Percentiles rank a stretch among this genome's conserved stretches.
These are phyloP conservation scores for Colletotrichum sp. DNA, from an alignment of 2,329 filamentous ascomycete species.

Conservation along the genomic window DNA sequence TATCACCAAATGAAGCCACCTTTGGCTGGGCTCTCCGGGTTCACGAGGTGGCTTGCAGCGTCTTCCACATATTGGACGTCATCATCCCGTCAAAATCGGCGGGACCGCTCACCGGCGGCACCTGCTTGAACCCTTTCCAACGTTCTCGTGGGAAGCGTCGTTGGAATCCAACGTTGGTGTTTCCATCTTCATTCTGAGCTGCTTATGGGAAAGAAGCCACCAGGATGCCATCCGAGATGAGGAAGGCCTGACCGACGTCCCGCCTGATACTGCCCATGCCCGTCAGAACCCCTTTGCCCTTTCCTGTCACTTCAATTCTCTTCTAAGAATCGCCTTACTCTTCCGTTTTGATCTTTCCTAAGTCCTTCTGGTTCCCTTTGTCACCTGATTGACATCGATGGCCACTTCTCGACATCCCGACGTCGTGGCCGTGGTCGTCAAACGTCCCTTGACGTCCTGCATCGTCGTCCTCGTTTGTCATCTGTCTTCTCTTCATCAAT, in stretches of 20 bases:
- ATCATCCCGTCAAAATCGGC: background rate
- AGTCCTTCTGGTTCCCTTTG: background rate
- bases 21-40: background rate
- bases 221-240: background rate
- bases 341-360: background rate
- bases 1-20: background rate
- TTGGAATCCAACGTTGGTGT: background rate
- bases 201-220: background rate
- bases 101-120: background rate
- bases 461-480: background rate
- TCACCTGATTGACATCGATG: background rate
- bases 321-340: background rate
- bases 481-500: background rate
- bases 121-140: background rate
- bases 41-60: background rate
- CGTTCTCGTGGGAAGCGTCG: background rate
- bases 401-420: background rate
- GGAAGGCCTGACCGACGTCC: background rate
- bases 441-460: background rate
- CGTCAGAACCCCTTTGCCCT: background rate
- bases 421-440: background rate
- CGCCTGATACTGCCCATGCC: background rate
- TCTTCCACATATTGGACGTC: background rate
- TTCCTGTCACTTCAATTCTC: background rate
- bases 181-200: background rate